Conservation (phyloP, 768 basidiomycete species). For the Goffeauzyma gilvescens region DNA sequence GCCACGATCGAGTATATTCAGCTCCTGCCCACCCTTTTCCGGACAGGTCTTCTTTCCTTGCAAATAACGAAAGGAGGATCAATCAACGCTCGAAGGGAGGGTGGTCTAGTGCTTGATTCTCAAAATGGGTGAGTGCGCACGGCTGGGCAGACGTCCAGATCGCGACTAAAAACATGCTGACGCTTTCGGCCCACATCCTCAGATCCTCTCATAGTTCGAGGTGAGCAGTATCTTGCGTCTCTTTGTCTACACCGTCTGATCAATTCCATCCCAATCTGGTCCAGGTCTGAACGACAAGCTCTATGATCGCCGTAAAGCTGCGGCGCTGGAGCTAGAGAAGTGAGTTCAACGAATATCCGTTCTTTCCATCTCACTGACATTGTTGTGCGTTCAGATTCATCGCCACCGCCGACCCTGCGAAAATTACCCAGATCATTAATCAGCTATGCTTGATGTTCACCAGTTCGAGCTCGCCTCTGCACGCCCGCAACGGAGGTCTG, state of each 20-base stretch:
- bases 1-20: too few relatives aligned
- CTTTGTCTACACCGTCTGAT: not conserved
- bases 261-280: not conserved
- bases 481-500: conserved; percentile 80
- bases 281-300: conserved; percentile 32
- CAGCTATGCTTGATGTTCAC: conserved; percentile 89
- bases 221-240: conserved; percentile 5
- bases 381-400: conserved; percentile 35
- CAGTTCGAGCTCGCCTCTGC: conserved; percentile 59
- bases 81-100: too few relatives aligned
- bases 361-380: not conserved
- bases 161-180: too few relatives aligned
- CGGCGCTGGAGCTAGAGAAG: conserved; percentile 92
- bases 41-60: too few relatives aligned
- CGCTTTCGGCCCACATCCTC: too few relatives aligned
- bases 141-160: too few relatives aligned
- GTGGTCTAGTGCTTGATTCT: too few relatives aligned
- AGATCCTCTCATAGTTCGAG: conserved; percentile 22
- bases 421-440: conserved; percentile 73
- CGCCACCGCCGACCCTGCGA: conserved; percentile 56
- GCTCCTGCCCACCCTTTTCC: too few relatives aligned
- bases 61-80: too few relatives aligned
- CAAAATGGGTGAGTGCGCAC: too few relatives aligned
- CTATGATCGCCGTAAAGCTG: conserved; percentile 83
- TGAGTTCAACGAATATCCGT: conserved; percentile 29